These are phyloP conservation scores for Brassica incana DNA, from an alignment of 345 rosid genomes.

Conservation along the genomic window DNA sequence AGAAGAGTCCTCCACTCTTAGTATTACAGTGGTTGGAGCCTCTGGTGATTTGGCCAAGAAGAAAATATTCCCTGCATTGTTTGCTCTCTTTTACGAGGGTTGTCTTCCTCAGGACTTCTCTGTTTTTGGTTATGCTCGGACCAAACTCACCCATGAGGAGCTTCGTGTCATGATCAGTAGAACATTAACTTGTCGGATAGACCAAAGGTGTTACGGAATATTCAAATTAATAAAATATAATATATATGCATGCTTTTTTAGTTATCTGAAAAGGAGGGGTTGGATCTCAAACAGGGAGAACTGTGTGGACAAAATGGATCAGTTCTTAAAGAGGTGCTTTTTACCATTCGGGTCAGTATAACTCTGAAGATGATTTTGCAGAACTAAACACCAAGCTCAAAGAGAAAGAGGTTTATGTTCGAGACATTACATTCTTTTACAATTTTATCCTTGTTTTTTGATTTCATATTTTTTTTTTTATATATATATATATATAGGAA, in stretches of 20 bases:
- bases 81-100: slow-evolving; percentile 83
- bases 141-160: slow-evolving; percentile 70
- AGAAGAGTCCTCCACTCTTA: slow-evolving; percentile 50
- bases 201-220: slow-evolving; percentile 54
- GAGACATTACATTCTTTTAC: background rate
- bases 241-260: background rate
- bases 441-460: background rate
- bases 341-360: slow-evolving; percentile 81
- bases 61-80: slow-evolving; percentile 91
- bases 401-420: slow-evolving; percentile 66
- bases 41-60: slow-evolving; percentile 94
- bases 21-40: slow-evolving; percentile 91
- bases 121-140: slow-evolving; percentile 82
- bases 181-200: slow-evolving; percentile 85
- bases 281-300: slow-evolving; percentile 56
- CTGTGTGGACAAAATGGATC: slow-evolving; percentile 79
- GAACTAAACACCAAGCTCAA: slow-evolving; percentile 66
- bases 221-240: background rate
- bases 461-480: background rate
- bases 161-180: slow-evolving; percentile 70
- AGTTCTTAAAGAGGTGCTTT: slow-evolving; percentile 81
- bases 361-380: slow-evolving; percentile 71
- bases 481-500: slow-evolving; percentile 40
- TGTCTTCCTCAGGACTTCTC: slow-evolving; percentile 71
- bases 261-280: background rate